Conservation (phyloP, 75 land plant species). For the Sequoia sempervirens region DNA sequence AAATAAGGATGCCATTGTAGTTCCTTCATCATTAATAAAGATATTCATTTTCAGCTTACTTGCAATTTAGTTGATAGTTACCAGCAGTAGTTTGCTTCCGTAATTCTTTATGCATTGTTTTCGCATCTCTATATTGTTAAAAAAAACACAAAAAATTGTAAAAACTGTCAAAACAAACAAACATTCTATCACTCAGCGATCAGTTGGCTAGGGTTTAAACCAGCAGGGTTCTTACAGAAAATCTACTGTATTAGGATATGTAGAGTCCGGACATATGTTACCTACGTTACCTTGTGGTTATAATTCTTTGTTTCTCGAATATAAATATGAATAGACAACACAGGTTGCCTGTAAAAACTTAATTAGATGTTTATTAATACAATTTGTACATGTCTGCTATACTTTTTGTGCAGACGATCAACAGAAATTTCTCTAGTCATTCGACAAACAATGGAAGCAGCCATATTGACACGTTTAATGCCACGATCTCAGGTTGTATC, state of each 20-base stretch:
- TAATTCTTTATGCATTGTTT: too few relatives aligned
- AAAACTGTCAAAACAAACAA: too few relatives aligned
- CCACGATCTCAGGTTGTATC: constrained; percentile 80
- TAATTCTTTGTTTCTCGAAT: neutral
- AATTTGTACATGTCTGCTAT: neutral
- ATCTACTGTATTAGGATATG: neutral
- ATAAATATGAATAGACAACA: neutral
- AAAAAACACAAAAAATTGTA: too few relatives aligned
- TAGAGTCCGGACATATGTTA: neutral
- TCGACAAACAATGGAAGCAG: constrained; percentile 95
- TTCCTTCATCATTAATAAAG: too few relatives aligned
- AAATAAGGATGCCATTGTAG: too few relatives aligned
- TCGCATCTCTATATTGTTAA: too few relatives aligned
- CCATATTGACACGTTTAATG: constrained; percentile 84
- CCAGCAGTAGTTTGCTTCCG: too few relatives aligned
- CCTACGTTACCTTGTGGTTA: neutral
- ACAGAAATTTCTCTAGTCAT: constrained; percentile 95
- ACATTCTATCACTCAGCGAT: too few relatives aligned
- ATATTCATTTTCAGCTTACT: too few relatives aligned
- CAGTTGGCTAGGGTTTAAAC: too few relatives aligned
- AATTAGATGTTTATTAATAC: neutral
- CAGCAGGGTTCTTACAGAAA: too few relatives aligned
- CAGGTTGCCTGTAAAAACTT: neutral
- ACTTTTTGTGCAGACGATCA: constrained; percentile 53
- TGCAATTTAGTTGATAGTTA: too few relatives aligned